These are phyloP conservation scores for Apodospora peruviana DNA, from an alignment of 495 filamentous ascomycete species.

Conservation along the genomic window DNA sequence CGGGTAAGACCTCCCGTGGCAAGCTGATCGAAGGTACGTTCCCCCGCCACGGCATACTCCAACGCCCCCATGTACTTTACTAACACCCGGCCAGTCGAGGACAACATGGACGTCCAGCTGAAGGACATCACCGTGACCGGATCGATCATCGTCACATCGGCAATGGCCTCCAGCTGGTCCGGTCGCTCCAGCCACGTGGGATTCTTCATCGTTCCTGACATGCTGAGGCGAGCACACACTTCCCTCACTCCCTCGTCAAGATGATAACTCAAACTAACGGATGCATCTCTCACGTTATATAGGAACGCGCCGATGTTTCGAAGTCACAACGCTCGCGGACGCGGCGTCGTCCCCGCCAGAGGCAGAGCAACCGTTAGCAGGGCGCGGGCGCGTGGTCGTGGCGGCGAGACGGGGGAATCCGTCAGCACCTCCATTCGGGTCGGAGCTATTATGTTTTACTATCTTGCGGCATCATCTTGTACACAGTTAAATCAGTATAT, in stretches of 20 bases:
- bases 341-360: conserved; percentile 93
- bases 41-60: background rate
- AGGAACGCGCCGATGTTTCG: conserved; percentile 99
- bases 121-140: conserved; percentile 98
- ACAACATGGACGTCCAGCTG: conserved; percentile 99
- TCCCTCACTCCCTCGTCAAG: background rate
- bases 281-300: no score
- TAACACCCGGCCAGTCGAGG: conserved; percentile 62
- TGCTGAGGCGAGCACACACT: conserved; percentile 67
- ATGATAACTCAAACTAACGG: background rate
- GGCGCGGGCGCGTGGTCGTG: conserved; percentile 64
- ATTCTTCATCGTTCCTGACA: conserved; percentile 99
- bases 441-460: no score
- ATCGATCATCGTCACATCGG: conserved; percentile 93
- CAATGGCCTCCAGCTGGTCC: conserved; percentile 92
- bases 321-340: conserved; percentile 76
- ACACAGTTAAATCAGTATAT: no score
- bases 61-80: conserved; percentile 11
- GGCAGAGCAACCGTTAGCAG: conserved; percentile 94
- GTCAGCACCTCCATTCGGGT: no score
- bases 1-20: conserved; percentile 93
- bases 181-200: conserved; percentile 95
- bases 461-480: no score
- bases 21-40: conserved; percentile 85
- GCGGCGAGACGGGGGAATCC: no score